Conservation (phyloP, 805 yeast genomes). For the Yamadazyma paraphyllophila region DNA sequence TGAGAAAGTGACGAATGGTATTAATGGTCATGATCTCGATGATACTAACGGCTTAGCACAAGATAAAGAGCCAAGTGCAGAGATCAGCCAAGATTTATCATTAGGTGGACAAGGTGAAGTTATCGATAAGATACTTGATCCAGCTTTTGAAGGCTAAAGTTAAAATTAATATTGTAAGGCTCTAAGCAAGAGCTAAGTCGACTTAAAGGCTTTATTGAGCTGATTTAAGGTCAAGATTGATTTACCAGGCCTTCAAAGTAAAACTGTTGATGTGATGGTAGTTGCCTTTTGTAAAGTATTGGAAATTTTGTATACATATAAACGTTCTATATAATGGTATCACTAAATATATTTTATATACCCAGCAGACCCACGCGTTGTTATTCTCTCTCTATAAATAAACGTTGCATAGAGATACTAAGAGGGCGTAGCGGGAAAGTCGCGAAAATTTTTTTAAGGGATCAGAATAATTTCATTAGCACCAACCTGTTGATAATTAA, state of each 20-base stretch:
- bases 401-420: constrained; percentile 1
- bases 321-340: neutral
- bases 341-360: neutral
- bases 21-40: constrained; percentile 1
- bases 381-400: neutral
- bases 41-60: neutral
- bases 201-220: too few species aligned
- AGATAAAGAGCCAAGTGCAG: constrained; percentile 4
- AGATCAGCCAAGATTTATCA: constrained; percentile 1
- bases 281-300: constrained; percentile 3
- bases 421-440: neutral
- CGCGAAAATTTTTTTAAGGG: constrained; percentile 1
- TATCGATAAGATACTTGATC: constrained; percentile 20
- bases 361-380: too few species aligned
- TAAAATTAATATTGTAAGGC: neutral
- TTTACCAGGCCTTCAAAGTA: too few species aligned
- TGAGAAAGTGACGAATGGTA: constrained; percentile 2
- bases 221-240: too few species aligned
- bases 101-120: constrained; percentile 7
- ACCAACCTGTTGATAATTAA: too few species aligned
- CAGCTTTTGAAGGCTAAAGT: constrained; percentile 14
- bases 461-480: neutral
- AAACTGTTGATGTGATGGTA: neutral
- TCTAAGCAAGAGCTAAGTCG: neutral
- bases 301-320: neutral